Evolutionary conservation across 352 stramenopile genomes (phyloP).

Genomic region (Phytopythium litorale): DNA sequence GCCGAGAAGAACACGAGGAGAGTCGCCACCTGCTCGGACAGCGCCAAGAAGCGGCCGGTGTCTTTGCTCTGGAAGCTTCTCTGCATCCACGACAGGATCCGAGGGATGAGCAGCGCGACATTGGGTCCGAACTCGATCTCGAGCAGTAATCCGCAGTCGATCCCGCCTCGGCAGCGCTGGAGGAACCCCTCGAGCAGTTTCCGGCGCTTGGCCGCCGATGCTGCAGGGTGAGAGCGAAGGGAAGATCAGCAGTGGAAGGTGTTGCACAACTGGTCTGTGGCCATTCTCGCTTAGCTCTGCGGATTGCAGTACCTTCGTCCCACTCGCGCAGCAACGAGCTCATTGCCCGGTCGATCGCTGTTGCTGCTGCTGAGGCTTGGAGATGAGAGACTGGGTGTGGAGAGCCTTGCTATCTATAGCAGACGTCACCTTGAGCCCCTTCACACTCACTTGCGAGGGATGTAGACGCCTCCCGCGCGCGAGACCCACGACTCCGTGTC

Average conservation of each 20-base stretch:
- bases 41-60: slow-evolving; percentile 14
- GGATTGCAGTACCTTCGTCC: neutral
- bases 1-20: slow-evolving; percentile 48
- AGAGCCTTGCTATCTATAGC: slow-evolving; percentile 2
- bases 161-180: slow-evolving; percentile 17
- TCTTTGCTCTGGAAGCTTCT: slow-evolving; percentile 19
- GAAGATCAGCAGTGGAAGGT: neutral
- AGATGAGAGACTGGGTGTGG: neutral
- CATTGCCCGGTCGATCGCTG: neutral
- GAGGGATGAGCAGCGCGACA: slow-evolving; percentile 51
- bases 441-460: slow-evolving; percentile 37
- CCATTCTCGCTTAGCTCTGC: neutral
- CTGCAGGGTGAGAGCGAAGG: slow-evolving; percentile 12
- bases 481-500: slow-evolving; percentile 74
- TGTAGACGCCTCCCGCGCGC: slow-evolving; percentile 71
- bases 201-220: slow-evolving; percentile 43
- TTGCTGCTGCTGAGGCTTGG: neutral
- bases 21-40: slow-evolving; percentile 45
- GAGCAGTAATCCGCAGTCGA: slow-evolving; percentile 19
- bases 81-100: slow-evolving; percentile 67
- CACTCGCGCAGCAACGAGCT: slow-evolving; percentile 1
- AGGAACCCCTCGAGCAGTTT: slow-evolving; percentile 53
- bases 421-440: neutral
- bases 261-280: neutral
- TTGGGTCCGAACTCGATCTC: slow-evolving; percentile 41